These are phyloP conservation scores for Aegilops tauschii DNA, from an alignment of 176 grass and related monocot species.

Conservation along the genomic window DNA sequence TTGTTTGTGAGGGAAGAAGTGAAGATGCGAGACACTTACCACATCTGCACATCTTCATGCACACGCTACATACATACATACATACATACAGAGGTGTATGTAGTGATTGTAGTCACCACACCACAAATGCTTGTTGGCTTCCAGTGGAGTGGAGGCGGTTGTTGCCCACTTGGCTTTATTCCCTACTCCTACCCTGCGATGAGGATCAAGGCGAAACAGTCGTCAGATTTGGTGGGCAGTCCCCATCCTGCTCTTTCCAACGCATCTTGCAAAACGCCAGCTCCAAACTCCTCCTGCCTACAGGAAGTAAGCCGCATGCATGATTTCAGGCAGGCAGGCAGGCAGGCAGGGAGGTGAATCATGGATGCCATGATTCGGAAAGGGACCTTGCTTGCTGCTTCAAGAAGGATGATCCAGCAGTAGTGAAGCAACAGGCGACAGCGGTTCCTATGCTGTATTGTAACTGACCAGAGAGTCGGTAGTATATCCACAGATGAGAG, in stretches of 20 bases:
- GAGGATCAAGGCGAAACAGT: constrained; percentile 9
- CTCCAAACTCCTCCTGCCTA: no score
- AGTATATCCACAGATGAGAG: neutral
- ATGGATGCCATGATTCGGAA: constrained; percentile 8
- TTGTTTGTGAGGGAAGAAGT: neutral
- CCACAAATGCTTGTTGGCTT: constrained; percentile 1
- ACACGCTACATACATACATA: neutral
- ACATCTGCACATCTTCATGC: neutral
- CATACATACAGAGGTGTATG: neutral
- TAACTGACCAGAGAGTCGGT: neutral
- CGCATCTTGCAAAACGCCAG: neutral
- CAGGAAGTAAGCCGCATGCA: neutral
- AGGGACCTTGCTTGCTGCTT: neutral
- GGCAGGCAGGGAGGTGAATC: neutral
- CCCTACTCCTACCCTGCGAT: neutral
- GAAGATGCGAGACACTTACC: constrained; percentile 19
- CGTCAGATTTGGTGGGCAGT: constrained; percentile 37
- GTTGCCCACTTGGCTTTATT: constrained; percentile 46
- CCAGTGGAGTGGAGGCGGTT: constrained; percentile 3
- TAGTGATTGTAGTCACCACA: neutral
- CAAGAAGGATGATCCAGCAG: neutral
- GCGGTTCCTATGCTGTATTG: neutral
- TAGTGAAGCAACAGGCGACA: constrained; percentile 1
- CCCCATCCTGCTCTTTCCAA: constrained; percentile 35
- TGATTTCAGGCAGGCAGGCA: neutral